phyloP scores from a whole-genome alignment of 176 grass and related monocot species.

The Carex scoparia region DNA sequence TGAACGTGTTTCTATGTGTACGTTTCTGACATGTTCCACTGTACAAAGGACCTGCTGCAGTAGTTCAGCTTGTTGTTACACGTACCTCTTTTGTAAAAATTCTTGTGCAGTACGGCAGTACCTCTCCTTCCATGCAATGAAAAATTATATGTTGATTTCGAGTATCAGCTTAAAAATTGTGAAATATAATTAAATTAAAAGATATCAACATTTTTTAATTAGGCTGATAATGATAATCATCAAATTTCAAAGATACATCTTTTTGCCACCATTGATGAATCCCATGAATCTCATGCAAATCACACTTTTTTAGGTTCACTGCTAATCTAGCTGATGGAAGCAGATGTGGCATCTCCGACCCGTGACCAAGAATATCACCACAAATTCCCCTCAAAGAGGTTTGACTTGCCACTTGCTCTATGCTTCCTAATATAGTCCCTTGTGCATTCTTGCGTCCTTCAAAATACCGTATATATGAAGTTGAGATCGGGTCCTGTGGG shows the following conservation, averaged over 20 bases:
- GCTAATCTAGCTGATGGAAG: slow-evolving; percentile 8
- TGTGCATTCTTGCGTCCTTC: too few species aligned
- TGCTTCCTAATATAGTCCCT: neutral
- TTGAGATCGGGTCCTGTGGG: neutral
- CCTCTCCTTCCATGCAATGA: too few species aligned
- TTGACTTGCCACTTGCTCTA: neutral
- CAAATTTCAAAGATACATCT: neutral
- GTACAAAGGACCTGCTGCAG: too few species aligned
- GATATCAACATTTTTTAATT: neutral
- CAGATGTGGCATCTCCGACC: neutral
- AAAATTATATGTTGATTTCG: neutral
- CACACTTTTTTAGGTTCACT: neutral
- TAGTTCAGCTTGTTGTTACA: too few species aligned
- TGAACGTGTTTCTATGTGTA: too few species aligned
- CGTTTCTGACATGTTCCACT: too few species aligned
- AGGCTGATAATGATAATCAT: slow-evolving; percentile 5
- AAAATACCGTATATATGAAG: too few species aligned
- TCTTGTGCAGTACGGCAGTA: too few species aligned
- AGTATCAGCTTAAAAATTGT: neutral
- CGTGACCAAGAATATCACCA: neutral
- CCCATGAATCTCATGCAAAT: neutral
- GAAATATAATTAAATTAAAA: neutral
- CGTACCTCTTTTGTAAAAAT: too few species aligned
- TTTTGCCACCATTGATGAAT: slow-evolving; percentile 23
- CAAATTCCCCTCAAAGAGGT: slow-evolving; percentile 1